Evolutionary conservation across 768 basidiomycete species (phyloP), one percentile per base, ranked within the genome.

Genomic region (Hypholoma fasciculare): DNA sequence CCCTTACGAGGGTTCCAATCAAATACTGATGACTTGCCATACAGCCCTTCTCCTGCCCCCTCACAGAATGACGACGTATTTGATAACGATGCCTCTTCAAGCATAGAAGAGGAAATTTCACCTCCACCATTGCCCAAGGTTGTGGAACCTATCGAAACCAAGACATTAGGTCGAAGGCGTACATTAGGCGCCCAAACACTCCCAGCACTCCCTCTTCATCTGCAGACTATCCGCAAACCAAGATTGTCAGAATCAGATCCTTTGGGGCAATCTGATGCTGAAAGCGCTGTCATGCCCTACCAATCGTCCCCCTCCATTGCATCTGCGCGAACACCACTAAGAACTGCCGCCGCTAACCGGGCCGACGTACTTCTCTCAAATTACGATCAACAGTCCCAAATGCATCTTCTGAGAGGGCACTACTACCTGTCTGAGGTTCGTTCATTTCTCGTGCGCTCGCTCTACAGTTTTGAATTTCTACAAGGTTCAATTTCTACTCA

Each of bases 401-500:
- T 79, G 12, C 84, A 89, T 61, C 80, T 96, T 30, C 76, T 97
- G 13, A 81, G 92, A 52, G 87, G 88, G 51, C 92, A 98, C 68
- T 96, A 92, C 72, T 94, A 88, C 73, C 85, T 91, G 38, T 90
- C 91, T 8, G 91, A 89, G 86, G 94, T 89, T 67, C 57, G 84
- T 74, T 38, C 36, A 20, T 46, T 54, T 36, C 58, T 27, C 50
- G 16, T 54, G 58, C 39, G 47, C 54, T 23, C 20, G 43, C 52
- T 52, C 52, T 54, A 46, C 57, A 26, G 48, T 64, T 54, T 64
- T 55, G 62, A 56, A 54, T 57, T 57, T 39, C 52, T 34, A 63
- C 48, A 66, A 96, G 89, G 83, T 96, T 49, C 85, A 89, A 76
- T 97, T 98, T 72, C 72, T 98, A 52, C 82, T 95, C 49, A 82